A percentile compares a stretch with the other conserved stretches of the same genome.
These are phyloP conservation scores for Blastomyces gilchristii DNA, from an alignment of 2,329 filamentous ascomycete genomes.

Conservation along the genomic window DNA sequence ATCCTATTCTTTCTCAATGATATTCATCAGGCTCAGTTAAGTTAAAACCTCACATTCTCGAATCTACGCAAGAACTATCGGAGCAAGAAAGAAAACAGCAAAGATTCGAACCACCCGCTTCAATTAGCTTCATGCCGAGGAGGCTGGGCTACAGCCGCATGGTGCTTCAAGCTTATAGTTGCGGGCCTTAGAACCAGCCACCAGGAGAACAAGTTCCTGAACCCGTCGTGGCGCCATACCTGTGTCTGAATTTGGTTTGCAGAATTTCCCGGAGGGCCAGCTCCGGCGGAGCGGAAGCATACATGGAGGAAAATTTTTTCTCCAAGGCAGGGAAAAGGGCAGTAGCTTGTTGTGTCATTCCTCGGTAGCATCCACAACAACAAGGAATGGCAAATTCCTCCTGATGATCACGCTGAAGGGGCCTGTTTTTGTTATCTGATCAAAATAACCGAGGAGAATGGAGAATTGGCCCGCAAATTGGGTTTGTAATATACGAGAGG, in stretches of 20 bases:
- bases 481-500: neutral
- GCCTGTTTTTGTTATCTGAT: neutral
- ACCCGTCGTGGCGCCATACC: neutral
- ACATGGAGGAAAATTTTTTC: neutral
- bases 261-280: neutral
- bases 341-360: neutral
- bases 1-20: no score
- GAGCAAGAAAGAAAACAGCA: neutral
- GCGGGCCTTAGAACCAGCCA: neutral
- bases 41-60: neutral
- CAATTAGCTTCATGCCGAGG: neutral
- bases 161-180: neutral
- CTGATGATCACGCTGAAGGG: no score
- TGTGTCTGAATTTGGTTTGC: neutral
- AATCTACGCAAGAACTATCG: neutral
- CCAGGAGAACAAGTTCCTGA: neutral
- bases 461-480: neutral
- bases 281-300: no score
- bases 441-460: neutral
- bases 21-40: no score
- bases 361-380: neutral
- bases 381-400: neutral
- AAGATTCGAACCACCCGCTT: neutral
- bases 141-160: neutral
- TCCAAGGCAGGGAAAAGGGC: neutral